Evolutionary conservation across 108 stramenopile species (phyloP).

Genomic region (Fistulifera solaris): DNA sequence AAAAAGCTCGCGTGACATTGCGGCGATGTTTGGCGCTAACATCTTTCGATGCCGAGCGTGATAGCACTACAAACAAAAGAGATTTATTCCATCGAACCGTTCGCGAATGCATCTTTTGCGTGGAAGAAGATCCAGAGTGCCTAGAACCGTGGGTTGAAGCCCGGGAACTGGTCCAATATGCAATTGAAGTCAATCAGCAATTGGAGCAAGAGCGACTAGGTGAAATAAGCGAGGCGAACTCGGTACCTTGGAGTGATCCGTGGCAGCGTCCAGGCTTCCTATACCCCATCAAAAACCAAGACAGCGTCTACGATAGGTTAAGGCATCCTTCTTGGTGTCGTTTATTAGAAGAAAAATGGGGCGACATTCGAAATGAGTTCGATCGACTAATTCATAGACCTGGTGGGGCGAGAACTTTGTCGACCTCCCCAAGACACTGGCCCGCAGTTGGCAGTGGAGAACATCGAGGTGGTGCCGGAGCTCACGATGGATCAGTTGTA

Average conservation of each 20-base stretch:
- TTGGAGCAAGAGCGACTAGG: conserved; percentile 6
- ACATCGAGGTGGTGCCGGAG: conserved; percentile 43
- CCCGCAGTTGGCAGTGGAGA: conserved; percentile 46
- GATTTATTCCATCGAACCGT: conserved; percentile 6
- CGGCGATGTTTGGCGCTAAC: background rate
- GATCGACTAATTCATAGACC: background rate
- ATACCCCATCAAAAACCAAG: conserved; percentile 22
- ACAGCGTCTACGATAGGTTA: background rate
- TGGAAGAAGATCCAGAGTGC: conserved; percentile 3
- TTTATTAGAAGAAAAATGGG: conserved; percentile 16
- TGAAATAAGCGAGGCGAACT: background rate
- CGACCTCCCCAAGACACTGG: conserved; percentile 14
- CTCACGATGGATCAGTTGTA: conserved; percentile 59
- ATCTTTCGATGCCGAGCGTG: background rate
- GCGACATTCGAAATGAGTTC: conserved; percentile 3
- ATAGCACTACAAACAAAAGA: background rate
- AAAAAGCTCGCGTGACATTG: conserved; percentile 1
- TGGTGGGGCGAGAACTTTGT: conserved; percentile 1
- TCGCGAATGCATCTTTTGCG: conserved; percentile 1
- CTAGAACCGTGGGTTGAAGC: conserved; percentile 32
- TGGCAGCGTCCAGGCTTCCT: conserved; percentile 49
- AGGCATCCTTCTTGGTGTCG: conserved; percentile 18
- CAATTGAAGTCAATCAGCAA: conserved; percentile 21
- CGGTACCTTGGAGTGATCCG: conserved; percentile 30
- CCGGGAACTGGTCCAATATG: conserved; percentile 40